Evolutionary conservation across 1,284 basidiomycete species (phyloP), one percentile per base, ranked within the genome.

Genomic region (Ganoderma lingzhi): DNA sequence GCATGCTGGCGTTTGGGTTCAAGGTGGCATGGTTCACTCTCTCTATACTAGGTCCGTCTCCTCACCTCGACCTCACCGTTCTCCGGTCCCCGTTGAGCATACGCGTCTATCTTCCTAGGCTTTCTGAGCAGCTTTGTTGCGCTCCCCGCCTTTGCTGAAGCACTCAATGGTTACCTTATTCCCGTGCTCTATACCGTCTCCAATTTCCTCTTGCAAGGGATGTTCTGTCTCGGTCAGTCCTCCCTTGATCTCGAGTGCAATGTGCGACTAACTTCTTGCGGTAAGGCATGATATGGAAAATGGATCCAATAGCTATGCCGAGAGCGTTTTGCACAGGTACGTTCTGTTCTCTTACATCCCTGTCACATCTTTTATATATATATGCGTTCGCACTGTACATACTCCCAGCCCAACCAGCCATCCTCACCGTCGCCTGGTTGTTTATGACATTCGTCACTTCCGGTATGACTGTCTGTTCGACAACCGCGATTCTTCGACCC

Each of bases 241-340:
- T 15, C 19, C 53, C 28, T 59, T 44, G 48, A 19, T 55, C 37
- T 1, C 28, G 5, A 14, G n/a, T 14, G 19, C 17, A 2, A 39
- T 28, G 28, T 44, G 45, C 10, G 23, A 42, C 19, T 51, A 17
- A 70, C 30, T 6, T 4, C 42, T 14, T 45, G 32, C 17, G 23
- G 51, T 32, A 55, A 91, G 90, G 90, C 10, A 84, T 92, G 77
- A 82, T 88, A 28, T 91, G 88, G 84, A 78, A 79, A 63, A 90
- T 92, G 89, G 80, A 89, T 70, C 87, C 90, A 1, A 80, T 80
- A 61, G 76, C 72, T 37, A 91, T 91, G 88, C 87, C 89, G 8
- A 78, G 74, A 60, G 74, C 76, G 17, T 91, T 92, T 72, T 91
- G 90, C 74, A 78, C 86, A 59, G 82, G 89, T 89, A 73, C 70